Conservation (phyloP, 805 yeast genomes). For the Yarrowia keelungensis region DNA sequence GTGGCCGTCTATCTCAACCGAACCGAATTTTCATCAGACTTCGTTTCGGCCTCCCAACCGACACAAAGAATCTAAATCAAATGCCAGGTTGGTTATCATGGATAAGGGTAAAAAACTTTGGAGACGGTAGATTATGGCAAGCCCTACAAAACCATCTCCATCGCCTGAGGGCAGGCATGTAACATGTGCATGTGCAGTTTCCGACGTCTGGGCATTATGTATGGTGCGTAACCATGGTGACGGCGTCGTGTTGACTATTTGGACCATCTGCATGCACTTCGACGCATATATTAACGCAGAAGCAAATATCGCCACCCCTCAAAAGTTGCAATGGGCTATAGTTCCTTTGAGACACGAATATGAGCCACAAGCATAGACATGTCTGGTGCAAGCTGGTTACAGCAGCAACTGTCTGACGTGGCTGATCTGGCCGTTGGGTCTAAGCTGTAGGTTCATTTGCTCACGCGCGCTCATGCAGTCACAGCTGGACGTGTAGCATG, state of each 20-base stretch:
- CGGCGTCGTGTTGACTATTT: not conserved
- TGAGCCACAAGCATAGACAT: not conserved
- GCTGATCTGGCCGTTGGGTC: conserved; percentile 22
- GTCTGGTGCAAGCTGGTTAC: not conserved
- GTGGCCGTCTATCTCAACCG: conserved; percentile 11
- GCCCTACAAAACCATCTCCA: conserved; percentile 17
- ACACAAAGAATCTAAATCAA: conserved; percentile 16
- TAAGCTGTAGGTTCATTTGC: conserved; percentile 27
- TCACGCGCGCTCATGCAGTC: conserved; percentile 25
- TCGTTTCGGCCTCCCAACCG: conserved; percentile 10
- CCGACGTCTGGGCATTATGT: not conserved
- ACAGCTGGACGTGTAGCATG: conserved; percentile 1
- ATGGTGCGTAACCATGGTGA: conserved; percentile 5
- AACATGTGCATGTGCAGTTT: conserved; percentile 15
- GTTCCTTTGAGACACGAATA: conserved; percentile 7
- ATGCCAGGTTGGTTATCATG: conserved; percentile 20
- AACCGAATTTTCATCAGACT: conserved; percentile 28
- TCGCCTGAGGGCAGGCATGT: conserved; percentile 33
- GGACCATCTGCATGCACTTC: conserved; percentile 3
- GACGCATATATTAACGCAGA: conserved; percentile 4
- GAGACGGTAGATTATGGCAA: conserved; percentile 6
- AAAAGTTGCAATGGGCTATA: not conserved
- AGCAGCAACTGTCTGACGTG: conserved; percentile 18
- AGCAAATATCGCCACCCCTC: conserved; percentile 20
- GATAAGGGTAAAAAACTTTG: conserved; percentile 12